phyloP scores from a whole-genome alignment of 2,329 filamentous ascomycete genomes.

The Calonectria pseudoreteaudii region DNA sequence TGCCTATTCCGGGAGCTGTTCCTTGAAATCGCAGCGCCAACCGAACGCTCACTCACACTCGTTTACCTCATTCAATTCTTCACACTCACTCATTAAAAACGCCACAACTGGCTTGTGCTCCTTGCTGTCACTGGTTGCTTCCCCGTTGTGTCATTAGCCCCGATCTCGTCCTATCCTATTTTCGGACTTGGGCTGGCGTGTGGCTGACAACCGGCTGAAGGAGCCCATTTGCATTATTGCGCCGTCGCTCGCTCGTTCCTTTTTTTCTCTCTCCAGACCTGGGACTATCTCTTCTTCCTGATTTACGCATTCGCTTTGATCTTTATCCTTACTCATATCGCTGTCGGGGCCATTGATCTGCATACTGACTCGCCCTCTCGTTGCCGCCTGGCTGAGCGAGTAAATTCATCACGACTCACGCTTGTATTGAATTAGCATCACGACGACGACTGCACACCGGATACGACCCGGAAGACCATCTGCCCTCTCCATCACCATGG shows the following conservation, averaged over 20 bases:
- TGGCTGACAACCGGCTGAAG: conserved; percentile 13
- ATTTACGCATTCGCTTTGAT: not conserved
- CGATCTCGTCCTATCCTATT: not conserved
- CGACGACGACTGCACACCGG: not conserved
- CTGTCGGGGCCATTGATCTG: not conserved
- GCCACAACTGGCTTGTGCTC: conserved; percentile 15
- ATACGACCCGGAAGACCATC: not conserved
- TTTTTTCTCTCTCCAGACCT: not conserved
- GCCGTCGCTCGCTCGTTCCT: not conserved
- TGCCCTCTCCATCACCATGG: conserved; percentile 35
- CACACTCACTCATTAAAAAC: conserved; percentile 3
- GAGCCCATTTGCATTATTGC: not conserved
- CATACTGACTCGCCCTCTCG: not conserved
- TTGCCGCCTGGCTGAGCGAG: not conserved
- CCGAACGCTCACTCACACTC: not conserved
- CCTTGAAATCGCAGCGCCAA: not conserved
- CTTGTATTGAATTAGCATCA: not conserved
- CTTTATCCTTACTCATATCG: not conserved
- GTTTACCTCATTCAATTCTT: not conserved
- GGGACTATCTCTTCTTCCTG: not conserved
- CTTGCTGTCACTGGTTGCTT: conserved; percentile 1
- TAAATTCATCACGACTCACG: not conserved
- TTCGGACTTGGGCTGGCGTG: conserved; percentile 12
- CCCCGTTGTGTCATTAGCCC: not conserved
- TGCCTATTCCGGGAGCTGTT: not conserved